Base-by-base conservation (phyloP, 768 basidiomycete species). In the Lactarius deliciosus region DNA sequence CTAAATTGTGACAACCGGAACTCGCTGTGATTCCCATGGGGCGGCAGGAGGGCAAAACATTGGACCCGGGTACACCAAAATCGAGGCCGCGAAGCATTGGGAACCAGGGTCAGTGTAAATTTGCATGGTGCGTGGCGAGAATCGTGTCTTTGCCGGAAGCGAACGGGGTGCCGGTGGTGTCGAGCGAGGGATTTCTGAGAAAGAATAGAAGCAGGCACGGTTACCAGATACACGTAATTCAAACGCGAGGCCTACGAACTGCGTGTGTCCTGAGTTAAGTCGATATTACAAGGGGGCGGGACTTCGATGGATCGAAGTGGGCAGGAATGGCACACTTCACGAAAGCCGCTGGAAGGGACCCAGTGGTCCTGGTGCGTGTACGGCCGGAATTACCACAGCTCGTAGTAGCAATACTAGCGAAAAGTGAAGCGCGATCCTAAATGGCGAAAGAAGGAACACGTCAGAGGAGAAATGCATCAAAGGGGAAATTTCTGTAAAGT, bases 61-160 rank as follows among this genome's bases (percentile, higher is more conserved):
- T 64, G 70, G 70, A 58, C 16, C 34, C 64, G 61, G 68, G 28
- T 58, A 64, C 47, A 28, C n/a, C 36, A 69, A 69, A 57, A 57
- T 69, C 64, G 68, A 69, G 70, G 43, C 68, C 68, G 69, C 32
- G 69, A 70, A 65, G 69, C 69, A 38, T 41, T 57, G 65, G 32
- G 68, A 53, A 60, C 57, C 62, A 65, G 67, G 63, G 59, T 62
- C 59, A 53, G 54, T 68, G 61, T 64, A 60, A 63, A 57, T 41
- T 60, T 61, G 60, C 61, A 69, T 47, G 45, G 60, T 62, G 64
- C 61, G 60, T 59, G 60, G 60, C 57, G 22, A 61, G 53, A 62
- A 60, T 59, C 50, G 68, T 60, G 45, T 61, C 57, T 1, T 62
- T 61, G 64, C 69, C 68, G 64, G 68, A 65, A 58, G 61, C 53